phyloP scores from a whole-genome alignment of 345 rosid species.

The Syzygium oleosum region DNA sequence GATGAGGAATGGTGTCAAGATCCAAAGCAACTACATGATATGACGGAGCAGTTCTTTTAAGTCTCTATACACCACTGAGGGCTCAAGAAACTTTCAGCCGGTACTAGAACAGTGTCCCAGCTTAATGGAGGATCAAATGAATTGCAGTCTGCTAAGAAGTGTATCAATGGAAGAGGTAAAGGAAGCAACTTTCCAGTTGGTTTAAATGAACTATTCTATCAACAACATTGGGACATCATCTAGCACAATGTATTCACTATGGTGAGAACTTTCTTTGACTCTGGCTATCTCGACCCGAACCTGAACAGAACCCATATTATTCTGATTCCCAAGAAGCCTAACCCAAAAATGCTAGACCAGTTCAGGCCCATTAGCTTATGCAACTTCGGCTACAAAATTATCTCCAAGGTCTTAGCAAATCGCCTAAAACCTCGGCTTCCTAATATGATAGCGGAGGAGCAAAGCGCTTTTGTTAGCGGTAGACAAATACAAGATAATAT shows the following conservation, averaged over 20 bases:
- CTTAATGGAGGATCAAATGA: not conserved
- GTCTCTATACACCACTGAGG: not conserved
- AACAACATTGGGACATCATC: not conserved
- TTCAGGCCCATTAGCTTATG: not conserved
- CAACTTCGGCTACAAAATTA: not conserved
- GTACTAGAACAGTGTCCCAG: not conserved
- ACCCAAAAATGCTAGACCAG: not conserved
- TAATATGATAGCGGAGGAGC: not conserved
- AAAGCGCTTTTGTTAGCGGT: not conserved
- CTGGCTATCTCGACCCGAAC: not conserved
- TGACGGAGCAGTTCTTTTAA: too few relatives aligned
- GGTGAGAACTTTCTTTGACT: not conserved
- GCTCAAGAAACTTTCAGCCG: not conserved
- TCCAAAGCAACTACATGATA: too few relatives aligned
- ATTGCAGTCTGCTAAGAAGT: not conserved
- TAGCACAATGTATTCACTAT: not conserved
- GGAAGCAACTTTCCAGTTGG: not conserved
- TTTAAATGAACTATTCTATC: not conserved
- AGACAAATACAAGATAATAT: not conserved
- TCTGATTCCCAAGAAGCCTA: not conserved
- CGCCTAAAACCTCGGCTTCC: not conserved
- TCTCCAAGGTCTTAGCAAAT: not conserved
- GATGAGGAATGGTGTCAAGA: not conserved
- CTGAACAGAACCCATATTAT: not conserved
- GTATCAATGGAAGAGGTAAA: not conserved